A percentile compares a stretch with the other conserved stretches of the same genome.
Conservation (phyloP, 139 green algal genomes). For the Diplosphaera chodatii region DNA sequence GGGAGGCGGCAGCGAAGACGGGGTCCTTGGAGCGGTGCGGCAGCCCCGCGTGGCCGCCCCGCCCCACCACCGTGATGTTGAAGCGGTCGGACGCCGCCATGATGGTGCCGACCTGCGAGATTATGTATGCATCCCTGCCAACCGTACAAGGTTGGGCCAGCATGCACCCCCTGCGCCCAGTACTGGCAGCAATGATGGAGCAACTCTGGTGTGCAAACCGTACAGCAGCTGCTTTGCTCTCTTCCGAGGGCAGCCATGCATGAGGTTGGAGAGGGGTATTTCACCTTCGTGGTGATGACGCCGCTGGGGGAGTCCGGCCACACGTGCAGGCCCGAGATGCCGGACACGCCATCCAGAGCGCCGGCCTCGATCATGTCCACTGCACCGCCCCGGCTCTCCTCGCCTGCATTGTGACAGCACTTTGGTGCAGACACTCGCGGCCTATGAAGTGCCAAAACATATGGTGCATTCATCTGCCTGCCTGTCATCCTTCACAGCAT, state of each 20-base stretch:
- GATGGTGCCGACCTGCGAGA: conserved; percentile 31
- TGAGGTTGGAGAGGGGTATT: no score
- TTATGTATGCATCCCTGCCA: no score
- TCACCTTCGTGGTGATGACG: conserved; percentile 31
- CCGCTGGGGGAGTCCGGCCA: conserved; percentile 51
- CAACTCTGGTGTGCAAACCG: no score
- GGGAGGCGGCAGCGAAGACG: conserved; percentile 57
- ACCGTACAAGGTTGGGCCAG: not conserved
- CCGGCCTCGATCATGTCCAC: conserved; percentile 38
- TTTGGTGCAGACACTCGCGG: no score
- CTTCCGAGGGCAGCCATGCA: no score
- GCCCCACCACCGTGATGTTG: conserved; percentile 28
- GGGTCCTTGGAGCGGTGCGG: conserved; percentile 76
- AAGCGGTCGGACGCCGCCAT: conserved; percentile 43
- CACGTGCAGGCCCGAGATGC: conserved; percentile 63
- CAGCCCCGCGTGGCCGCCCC: conserved; percentile 81
- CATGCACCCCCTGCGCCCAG: no score
- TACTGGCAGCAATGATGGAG: no score
- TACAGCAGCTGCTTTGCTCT: no score
- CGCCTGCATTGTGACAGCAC: conserved; percentile 47
- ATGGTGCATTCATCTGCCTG: no score
- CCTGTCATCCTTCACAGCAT: no score
- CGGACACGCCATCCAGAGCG: conserved; percentile 28
- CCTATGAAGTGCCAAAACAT: no score
- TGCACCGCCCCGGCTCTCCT: conserved; percentile 64